Evolutionary conservation across 805 yeast species (phyloP), one percentile per base, ranked within the genome.

Genomic region (Nakazawaea anatomiae): DNA sequence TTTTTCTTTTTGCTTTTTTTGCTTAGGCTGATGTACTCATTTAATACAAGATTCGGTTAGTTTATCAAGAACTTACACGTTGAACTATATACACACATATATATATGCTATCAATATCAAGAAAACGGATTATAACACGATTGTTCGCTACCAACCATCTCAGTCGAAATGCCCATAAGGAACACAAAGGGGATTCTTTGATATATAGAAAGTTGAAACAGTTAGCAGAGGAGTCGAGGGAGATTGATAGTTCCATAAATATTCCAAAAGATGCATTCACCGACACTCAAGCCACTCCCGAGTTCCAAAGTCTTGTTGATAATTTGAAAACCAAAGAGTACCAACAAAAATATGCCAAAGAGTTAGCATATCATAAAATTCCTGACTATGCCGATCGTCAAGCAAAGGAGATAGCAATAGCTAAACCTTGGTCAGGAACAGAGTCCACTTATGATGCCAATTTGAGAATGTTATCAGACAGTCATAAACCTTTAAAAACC

Each of bases 341-440:
- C 55, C 70, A 75, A 14, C 54, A 62, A 14, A 57, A 66, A 32
- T 59, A 75, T 54, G 79, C 75, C 49, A 59, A 60, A 10, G 69
- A 70, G 8, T 65, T 80, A 5, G 73, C 73, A 6, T 60, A 65
- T 4, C 57, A 74, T 5, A 72, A 68, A 44, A 52, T 80, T 14
- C 82, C 85, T 0, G 42, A 53, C 0, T 68, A 67, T 55, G 79
- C 80, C 0, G 68, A 71, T 14, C 73, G 72, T 47, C 75, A 71
- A 10, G 57, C 75, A 1, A 63, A 67, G 44, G 81, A 77, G 1
- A 63, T 73, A 8, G 89, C 89, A 2, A 59, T 67, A 51, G 58
- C 79, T 0, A 55, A 54, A 28, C 84, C 85, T 0, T 84, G 90
- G 90, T 69, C 67, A 0, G 90, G 90, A 0, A 60, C 67, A 4